These are phyloP conservation scores for Ramichloridium luteum DNA, from an alignment of 2,329 filamentous ascomycete genomes.

Conservation along the genomic window DNA sequence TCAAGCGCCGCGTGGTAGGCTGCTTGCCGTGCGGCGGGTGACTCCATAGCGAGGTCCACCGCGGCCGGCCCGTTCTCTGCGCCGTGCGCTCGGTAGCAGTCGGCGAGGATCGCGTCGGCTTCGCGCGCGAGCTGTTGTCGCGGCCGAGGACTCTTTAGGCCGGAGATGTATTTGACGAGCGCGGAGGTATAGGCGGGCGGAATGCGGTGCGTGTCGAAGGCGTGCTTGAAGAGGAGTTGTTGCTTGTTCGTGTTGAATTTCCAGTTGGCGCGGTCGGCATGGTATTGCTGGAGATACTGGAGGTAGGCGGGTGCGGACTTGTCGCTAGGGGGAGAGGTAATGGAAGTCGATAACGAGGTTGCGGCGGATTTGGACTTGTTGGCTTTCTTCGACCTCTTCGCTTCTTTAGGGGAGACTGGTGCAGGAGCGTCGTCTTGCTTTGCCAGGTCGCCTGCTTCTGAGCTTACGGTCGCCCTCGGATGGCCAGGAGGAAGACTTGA, in stretches of 20 bases:
- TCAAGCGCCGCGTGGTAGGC: constrained; percentile 27
- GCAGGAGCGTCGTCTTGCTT: constrained; percentile 5
- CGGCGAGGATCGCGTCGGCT: constrained; percentile 49
- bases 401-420: constrained; percentile 3
- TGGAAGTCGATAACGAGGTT: not conserved
- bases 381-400: constrained; percentile 20
- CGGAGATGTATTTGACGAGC: constrained; percentile 66
- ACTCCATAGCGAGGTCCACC: constrained; percentile 31
- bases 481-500: constrained; percentile 27
- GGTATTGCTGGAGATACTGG: constrained; percentile 65
- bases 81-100: constrained; percentile 43
- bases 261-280: constrained; percentile 59
- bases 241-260: constrained; percentile 96
- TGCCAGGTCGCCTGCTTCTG: constrained; percentile 17
- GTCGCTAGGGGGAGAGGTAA: not conserved
- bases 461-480: constrained; percentile 6
- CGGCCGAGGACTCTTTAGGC: constrained; percentile 63
- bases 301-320: constrained; percentile 49
- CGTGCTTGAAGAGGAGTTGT: constrained; percentile 69
- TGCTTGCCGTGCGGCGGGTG: constrained; percentile 23
- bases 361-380: constrained; percentile 4
- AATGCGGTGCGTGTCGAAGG: constrained; percentile 60
- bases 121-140: constrained; percentile 52
- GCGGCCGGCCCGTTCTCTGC: too few relatives aligned
- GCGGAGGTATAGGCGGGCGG: constrained; percentile 56